Percentiles rank a stretch among this genome's conserved stretches.
phyloP scores from a whole-genome alignment of 495 filamentous ascomycete genomes.

The Neurospora sp. region DNA sequence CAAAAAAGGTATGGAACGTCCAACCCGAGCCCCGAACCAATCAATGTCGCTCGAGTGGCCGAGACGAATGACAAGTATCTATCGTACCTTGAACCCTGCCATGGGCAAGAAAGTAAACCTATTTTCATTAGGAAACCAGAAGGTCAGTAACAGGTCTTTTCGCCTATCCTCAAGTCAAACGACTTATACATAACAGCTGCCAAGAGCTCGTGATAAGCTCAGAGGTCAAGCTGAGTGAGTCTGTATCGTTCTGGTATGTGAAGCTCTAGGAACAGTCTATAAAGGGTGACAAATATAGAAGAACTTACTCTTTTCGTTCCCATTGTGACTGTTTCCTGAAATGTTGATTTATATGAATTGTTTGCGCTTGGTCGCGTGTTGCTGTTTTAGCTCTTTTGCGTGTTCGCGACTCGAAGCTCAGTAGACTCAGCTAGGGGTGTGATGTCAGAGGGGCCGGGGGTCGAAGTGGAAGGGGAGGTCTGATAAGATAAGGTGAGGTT shows the following conservation, averaged over 20 bases:
- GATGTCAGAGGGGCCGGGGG: not conserved
- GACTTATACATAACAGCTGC: not conserved
- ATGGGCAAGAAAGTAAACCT: slow-evolving; percentile 47
- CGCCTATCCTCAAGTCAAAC: no score
- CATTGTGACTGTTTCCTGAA: not conserved
- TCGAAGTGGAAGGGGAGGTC: not conserved
- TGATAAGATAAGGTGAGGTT: not conserved
- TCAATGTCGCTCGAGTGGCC: not conserved
- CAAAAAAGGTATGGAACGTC: no score
- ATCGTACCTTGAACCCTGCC: slow-evolving; percentile 42
- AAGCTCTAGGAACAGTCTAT: not conserved
- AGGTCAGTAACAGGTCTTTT: not conserved
- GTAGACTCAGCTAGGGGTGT: not conserved
- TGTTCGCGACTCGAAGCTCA: not conserved
- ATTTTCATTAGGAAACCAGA: not conserved
- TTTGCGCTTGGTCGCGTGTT: not conserved
- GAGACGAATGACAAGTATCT: not conserved
- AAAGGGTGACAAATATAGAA: not conserved
- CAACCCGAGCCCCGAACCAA: not conserved
- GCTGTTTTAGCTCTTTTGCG: not conserved
- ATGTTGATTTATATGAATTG: not conserved
- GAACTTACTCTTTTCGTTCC: not conserved
- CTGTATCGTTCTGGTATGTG: not conserved
- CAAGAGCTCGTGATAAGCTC: not conserved
- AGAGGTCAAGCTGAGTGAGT: not conserved